Base-by-base conservation (phyloP, 2,329 filamentous ascomycete genomes). In the Penicillium sp. region DNA sequence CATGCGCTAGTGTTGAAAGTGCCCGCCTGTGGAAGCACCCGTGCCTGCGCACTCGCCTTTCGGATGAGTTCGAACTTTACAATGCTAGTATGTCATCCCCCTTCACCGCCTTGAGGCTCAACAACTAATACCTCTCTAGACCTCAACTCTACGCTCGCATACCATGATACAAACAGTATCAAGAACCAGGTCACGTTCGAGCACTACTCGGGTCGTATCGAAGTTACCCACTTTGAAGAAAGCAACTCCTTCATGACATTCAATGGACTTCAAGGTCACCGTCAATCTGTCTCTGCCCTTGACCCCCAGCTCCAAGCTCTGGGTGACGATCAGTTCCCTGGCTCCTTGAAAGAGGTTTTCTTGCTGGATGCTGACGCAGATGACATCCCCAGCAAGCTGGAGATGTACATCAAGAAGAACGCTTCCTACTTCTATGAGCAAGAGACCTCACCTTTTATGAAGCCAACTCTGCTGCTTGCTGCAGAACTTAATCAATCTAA, bases 21-120 rank as follows among this genome's bases (percentile, higher is more conserved):
- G 83, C 84, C 34, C 77, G 84, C 39, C 61, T 86, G 18, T 86
- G 84, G 84, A 86, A 85, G 62, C 77, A 81, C 55, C 80, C 79
- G 7, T 86, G 84, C 59, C 78, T 86, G 43, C 77, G 84, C 13
- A 83, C 81, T 16, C 80, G 81, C 21, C 78, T 86, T 47, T 79
- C 79, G 5, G 82, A 85, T 38, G 81, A 84, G 62, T 83, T 85
- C 63, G 78, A 80, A 50, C 72, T 85, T 13, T 86, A 83, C 67
- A 81, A 79, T 54, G 77, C 81, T 42, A 79, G 76, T 77, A 70
- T 46, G 69, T 66, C 32, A 24, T 47, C 14, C 31, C 43, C 24
- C 45, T 39, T 46, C 22, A 38, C 8, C 22, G 18, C 36, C 10
- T 52, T 45, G 40, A 11, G 22, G 32, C 24, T n/a, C 16, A 14